Percentiles rank a stretch among this genome's conserved stretches.
Conservation (phyloP, 345 rosid genomes). For the Hypericum perforatum region DNA sequence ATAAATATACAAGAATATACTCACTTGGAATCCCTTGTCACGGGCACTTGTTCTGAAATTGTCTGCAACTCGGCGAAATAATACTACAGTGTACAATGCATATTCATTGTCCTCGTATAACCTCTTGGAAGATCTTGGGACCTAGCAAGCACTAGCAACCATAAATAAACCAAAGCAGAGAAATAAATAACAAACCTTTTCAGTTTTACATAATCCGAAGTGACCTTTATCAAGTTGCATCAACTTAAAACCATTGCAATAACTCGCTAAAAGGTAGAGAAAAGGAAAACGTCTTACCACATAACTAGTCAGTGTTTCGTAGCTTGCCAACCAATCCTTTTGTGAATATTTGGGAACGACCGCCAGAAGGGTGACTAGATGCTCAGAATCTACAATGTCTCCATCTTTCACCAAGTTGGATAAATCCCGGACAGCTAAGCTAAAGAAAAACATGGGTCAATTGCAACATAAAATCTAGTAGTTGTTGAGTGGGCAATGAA, state of each 20-base stretch:
- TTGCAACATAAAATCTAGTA: constrained; percentile 1
- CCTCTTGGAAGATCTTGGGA: constrained; percentile 86
- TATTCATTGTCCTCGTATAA: constrained; percentile 95
- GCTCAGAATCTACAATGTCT: constrained; percentile 76
- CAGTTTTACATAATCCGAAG: constrained; percentile 1
- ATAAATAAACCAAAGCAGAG: constrained; percentile 1
- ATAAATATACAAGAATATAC: constrained; percentile 17
- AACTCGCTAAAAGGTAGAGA: background rate
- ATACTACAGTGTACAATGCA: constrained; percentile 82
- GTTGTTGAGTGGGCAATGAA: background rate
- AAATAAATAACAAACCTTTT: background rate
- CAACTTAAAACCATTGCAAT: constrained; percentile 3
- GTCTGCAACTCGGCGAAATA: constrained; percentile 89
- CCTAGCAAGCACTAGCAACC: constrained; percentile 38
- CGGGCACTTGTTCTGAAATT: constrained; percentile 72
- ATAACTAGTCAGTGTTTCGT: constrained; percentile 80
- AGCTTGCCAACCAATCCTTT: constrained; percentile 92
- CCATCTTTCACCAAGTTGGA: constrained; percentile 85
- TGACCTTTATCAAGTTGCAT: constrained; percentile 1
- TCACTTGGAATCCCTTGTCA: constrained; percentile 89
- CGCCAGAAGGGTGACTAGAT: constrained; percentile 78
- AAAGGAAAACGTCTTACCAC: constrained; percentile 51
- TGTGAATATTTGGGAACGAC: constrained; percentile 90
- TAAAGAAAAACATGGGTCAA: constrained; percentile 31
- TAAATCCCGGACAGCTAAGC: constrained; percentile 99